Percentiles rank a stretch among this genome's conserved stretches.
These are phyloP conservation scores for Rhizopogon salebrosus DNA, from an alignment of 768 basidiomycete species.

Conservation along the genomic window DNA sequence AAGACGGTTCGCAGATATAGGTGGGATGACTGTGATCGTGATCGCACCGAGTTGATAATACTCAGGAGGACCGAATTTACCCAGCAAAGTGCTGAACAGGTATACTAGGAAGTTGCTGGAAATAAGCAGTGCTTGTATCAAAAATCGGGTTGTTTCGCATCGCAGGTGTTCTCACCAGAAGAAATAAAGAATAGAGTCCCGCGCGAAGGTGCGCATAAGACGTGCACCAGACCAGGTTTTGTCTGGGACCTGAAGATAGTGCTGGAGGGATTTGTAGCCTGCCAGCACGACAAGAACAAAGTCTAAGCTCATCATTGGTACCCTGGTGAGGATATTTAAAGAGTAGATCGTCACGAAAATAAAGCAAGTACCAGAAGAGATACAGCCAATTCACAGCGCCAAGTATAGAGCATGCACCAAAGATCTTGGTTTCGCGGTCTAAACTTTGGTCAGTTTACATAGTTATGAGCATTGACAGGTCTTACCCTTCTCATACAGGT, in stretches of 20 bases:
- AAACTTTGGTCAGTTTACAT: background rate
- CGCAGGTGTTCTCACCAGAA: background rate
- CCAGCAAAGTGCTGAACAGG: background rate
- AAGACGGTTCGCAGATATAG: background rate
- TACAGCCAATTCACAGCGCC: background rate
- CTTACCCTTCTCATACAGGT: background rate
- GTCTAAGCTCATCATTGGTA: constrained; percentile 2
- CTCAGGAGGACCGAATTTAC: background rate
- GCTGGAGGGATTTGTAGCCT: constrained; percentile 5
- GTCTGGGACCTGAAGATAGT: constrained; percentile 1
- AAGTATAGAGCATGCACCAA: background rate
- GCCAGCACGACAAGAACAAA: constrained; percentile 1
- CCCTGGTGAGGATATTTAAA: background rate
- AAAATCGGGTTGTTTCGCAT: no score
- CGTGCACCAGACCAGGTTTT: constrained; percentile 4
- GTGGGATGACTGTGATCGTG: background rate
- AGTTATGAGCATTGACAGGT: background rate
- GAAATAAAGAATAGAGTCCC: constrained; percentile 4
- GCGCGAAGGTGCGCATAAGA: constrained; percentile 1
- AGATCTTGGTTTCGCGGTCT: background rate
- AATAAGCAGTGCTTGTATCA: background rate
- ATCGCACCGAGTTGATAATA: background rate
- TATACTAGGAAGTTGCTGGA: constrained; percentile 1
- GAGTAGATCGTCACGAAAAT: background rate
- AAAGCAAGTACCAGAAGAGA: constrained; percentile 2